Evolutionary conservation across 177 flowering plant species (phyloP).

Genomic region (Vitis hybrid): DNA sequence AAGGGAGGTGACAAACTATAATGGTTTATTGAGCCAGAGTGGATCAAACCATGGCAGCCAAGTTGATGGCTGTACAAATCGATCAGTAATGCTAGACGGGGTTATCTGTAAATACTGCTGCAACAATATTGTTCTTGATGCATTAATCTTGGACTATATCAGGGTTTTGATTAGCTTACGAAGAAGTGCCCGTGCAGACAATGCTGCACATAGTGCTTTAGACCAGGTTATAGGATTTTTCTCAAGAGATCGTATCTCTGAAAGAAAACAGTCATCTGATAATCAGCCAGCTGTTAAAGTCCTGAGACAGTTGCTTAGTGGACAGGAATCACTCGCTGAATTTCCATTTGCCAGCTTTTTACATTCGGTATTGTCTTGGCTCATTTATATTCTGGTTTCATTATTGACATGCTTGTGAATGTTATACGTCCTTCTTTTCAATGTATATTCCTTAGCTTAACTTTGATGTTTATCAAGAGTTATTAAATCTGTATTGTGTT

Average conservation of each 20-base stretch:
- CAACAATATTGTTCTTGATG: conserved; percentile 67
- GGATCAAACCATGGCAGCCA: conserved; percentile 61
- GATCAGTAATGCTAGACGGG: conserved; percentile 48
- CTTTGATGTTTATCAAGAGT: background rate
- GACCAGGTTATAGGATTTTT: conserved; percentile 53
- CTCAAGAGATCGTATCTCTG: conserved; percentile 22
- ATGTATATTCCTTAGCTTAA: background rate
- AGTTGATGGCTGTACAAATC: conserved; percentile 53
- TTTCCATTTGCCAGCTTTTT: conserved; percentile 87
- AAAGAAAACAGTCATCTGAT: conserved; percentile 29
- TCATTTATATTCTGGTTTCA: background rate
- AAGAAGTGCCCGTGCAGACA: conserved; percentile 64
- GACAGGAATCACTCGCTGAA: conserved; percentile 89
- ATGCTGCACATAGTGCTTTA: conserved; percentile 68
- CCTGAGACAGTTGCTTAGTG: conserved; percentile 47
- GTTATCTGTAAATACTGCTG: conserved; percentile 82
- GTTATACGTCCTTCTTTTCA: background rate
- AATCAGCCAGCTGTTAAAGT: conserved; percentile 23
- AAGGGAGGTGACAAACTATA: conserved; percentile 43
- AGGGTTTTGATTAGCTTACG: conserved; percentile 71
- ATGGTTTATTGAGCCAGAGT: conserved; percentile 43
- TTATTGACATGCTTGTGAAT: conserved; percentile 3
- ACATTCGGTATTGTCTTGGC: conserved; percentile 55
- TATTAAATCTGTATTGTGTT: background rate
- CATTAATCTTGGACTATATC: conserved; percentile 76